Conservation (phyloP, 2,329 filamentous ascomycete species). For the Cytospora schulzeri region DNA sequence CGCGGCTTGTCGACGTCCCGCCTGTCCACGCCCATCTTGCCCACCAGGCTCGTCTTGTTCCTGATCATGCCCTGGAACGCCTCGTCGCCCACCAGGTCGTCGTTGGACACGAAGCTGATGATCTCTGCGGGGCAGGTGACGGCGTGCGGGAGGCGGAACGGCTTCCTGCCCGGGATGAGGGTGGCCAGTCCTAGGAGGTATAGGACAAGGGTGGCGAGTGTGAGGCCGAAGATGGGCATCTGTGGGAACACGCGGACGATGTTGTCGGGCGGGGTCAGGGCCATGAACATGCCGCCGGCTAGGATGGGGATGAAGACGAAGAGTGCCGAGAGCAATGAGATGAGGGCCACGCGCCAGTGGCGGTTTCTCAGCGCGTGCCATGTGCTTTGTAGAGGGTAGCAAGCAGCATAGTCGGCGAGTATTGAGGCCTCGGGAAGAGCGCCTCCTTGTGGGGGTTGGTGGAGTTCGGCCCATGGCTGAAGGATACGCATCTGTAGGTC, state of each 20-base stretch:
- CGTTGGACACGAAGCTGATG: conserved; percentile 75
- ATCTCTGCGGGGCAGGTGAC: conserved; percentile 75
- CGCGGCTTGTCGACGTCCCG: conserved; percentile 49
- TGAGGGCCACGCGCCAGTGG: conserved; percentile 66
- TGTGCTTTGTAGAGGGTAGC: conserved; percentile 62
- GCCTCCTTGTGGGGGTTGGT: conserved; percentile 52
- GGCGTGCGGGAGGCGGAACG: conserved; percentile 71
- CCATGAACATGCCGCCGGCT: conserved; percentile 72
- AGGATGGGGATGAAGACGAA: conserved; percentile 68
- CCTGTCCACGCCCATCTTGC: conserved; percentile 62
- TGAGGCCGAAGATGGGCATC: conserved; percentile 70
- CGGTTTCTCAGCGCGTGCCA: conserved; percentile 59
- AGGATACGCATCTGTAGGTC: conserved; percentile 68
- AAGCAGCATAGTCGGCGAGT: conserved; percentile 70
- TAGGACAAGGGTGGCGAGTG: conserved; percentile 72
- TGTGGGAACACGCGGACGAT: conserved; percentile 70
- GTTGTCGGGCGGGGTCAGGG: conserved; percentile 58
- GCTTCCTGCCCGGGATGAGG: conserved; percentile 61
- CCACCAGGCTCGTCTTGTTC: conserved; percentile 69
- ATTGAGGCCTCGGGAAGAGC: conserved; percentile 64
- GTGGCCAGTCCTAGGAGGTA: conserved; percentile 66
- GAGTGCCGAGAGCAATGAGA: conserved; percentile 61
- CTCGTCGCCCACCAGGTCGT: conserved; percentile 70
- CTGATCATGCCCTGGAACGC: conserved; percentile 67
- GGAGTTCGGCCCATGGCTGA: conserved; percentile 69